Evolutionary conservation across 179 eudicot genomes (phyloP), one percentile per base, ranked within the genome.

Genomic region (Corrigiola litoralis): DNA sequence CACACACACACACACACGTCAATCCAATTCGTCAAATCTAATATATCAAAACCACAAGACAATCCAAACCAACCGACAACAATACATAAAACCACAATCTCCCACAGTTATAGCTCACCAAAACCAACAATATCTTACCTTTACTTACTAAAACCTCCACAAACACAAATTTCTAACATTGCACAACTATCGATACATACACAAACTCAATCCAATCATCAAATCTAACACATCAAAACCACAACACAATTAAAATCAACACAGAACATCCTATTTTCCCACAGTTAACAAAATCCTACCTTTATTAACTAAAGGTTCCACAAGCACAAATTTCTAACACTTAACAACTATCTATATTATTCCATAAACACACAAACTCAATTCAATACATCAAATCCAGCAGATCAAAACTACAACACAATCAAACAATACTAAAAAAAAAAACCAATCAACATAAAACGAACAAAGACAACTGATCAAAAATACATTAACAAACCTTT

Each of bases 401-500:
- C 46, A 45, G 58, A 73, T 73, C 58, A 47, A 44, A 62, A 47
- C 16, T 18, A 2, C 21, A 62, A 59, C 24, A 59, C 3, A 18
- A 32, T 50, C 52, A 46, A 61, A 61, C 65, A n/a, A 18, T 28
- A 5, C 32, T 1, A 57, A 66, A 60, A 21, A 1, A 52, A 18
- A 53, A 48, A 37, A 27, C 3, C 8, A 44, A 28, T 0, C 29
- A 55, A 63, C 23, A 14, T 18, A 29, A 38, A 6, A 50, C 42
- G 58, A 63, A 40, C 29, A 27, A 44, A 18, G 21, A 9, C 16
- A 17, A 42, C 6, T 14, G 21, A 3, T 13, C 18, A 16, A 38
- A 16, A 34, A 68, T 47, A 24, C 17, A 58, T 63, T n/a, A 37
- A 51, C 29, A 50, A 27, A 77, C 81, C 81, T 77, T 77, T 69